Evolutionary conservation across 495 filamentous ascomycete genomes (phyloP).

Genomic region (Talaromyces borbonicus): DNA sequence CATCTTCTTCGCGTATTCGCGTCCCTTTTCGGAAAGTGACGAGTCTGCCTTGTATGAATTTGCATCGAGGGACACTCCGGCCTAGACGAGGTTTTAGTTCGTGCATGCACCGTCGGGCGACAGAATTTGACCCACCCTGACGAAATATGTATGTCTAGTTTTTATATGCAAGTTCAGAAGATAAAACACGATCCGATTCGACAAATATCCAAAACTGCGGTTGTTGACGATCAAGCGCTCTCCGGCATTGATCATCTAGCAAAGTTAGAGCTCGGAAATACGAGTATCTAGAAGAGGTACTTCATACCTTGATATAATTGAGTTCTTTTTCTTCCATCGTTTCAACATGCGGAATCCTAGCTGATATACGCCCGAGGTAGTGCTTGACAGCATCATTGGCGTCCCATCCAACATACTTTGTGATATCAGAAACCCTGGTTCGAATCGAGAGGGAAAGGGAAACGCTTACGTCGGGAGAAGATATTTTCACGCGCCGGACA

Average conservation of each 20-base stretch:
- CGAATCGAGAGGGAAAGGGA: constrained; percentile 1
- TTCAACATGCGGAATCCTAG: constrained; percentile 90
- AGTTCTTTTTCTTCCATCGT: constrained; percentile 90
- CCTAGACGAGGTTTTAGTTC: constrained; percentile 20
- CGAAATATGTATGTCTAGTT: constrained; percentile 86
- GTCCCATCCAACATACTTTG: constrained; percentile 76
- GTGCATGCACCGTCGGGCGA: background rate
- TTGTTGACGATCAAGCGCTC: constrained; percentile 88
- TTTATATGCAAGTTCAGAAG: constrained; percentile 97
- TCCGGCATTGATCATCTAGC: constrained; percentile 93
- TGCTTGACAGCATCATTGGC: constrained; percentile 84
- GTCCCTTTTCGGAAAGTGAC: constrained; percentile 69
- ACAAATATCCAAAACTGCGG: constrained; percentile 88
- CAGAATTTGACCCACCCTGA: constrained; percentile 46
- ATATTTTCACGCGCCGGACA: constrained; percentile 94
- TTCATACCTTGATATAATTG: constrained; percentile 81
- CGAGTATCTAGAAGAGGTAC: background rate
- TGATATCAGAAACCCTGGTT: constrained; percentile 15
- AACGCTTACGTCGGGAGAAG: constrained; percentile 75
- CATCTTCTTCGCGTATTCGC: constrained; percentile 83
- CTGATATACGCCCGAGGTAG: constrained; percentile 80
- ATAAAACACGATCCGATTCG: constrained; percentile 95
- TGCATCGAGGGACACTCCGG: constrained; percentile 60
- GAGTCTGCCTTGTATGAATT: constrained; percentile 88
- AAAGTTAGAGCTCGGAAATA: constrained; percentile 10